Evolutionary conservation across 768 basidiomycete genomes (phyloP).

Genomic region (Hydnomerulius pinastri): DNA sequence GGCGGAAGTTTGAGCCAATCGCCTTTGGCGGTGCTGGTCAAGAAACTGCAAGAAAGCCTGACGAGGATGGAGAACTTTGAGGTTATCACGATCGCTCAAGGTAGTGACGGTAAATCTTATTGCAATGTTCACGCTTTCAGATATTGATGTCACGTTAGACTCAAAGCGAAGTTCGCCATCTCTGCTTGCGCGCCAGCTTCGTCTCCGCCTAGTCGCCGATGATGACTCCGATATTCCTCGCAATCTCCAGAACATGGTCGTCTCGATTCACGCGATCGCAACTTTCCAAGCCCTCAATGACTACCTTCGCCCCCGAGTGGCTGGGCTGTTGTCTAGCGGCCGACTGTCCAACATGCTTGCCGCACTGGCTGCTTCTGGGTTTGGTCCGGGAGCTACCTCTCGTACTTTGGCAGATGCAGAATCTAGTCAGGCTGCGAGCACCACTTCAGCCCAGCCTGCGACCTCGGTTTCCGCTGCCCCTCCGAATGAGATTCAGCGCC

Average conservation of each 20-base stretch:
- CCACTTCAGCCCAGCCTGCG: constrained; percentile 25
- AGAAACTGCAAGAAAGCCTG: constrained; percentile 93
- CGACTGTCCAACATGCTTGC: constrained; percentile 89
- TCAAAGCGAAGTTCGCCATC: constrained; percentile 90
- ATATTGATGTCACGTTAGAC: constrained; percentile 47
- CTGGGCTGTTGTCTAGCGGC: constrained; percentile 63
- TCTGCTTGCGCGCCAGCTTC: constrained; percentile 87
- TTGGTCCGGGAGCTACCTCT: constrained; percentile 52
- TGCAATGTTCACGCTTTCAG: background rate
- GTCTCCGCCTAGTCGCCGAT: constrained; percentile 85
- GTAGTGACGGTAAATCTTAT: constrained; percentile 62
- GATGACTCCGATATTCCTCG: constrained; percentile 89
- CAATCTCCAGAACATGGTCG: constrained; percentile 85
- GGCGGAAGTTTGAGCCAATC: constrained; percentile 47
- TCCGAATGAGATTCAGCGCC: constrained; percentile 51
- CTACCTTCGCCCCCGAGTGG: constrained; percentile 88
- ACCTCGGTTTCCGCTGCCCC: constrained; percentile 37
- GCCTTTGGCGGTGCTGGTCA: constrained; percentile 79
- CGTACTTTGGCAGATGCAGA: constrained; percentile 36
- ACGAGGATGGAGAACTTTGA: constrained; percentile 96
- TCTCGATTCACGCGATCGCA: constrained; percentile 97
- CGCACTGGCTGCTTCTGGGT: constrained; percentile 78
- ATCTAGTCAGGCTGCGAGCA: constrained; percentile 32
- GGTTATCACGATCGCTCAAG: constrained; percentile 85
- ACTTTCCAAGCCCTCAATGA: constrained; percentile 97